A percentile compares a stretch with the other conserved stretches of the same genome.
Evolutionary conservation across 805 yeast genomes (phyloP).

Genomic region (Candida sanyiensis): DNA sequence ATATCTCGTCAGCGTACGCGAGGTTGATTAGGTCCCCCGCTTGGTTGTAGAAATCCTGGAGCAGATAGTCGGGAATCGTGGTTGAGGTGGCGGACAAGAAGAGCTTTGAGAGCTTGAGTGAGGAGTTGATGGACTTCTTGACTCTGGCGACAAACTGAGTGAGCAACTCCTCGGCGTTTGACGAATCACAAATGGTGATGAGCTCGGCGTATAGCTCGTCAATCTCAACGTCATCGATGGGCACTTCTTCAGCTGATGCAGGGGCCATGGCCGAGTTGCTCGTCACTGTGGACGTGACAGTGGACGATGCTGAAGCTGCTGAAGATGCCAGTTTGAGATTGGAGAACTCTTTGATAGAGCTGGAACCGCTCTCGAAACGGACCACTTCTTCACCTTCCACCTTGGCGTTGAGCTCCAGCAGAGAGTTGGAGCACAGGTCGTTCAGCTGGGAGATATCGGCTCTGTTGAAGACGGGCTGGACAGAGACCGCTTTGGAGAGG

Average conservation of each 20-base stretch:
- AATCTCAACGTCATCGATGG: constrained; percentile 39
- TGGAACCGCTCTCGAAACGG: constrained; percentile 23
- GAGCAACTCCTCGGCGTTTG: constrained; percentile 34
- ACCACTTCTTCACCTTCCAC: constrained; percentile 44
- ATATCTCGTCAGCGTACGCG: constrained; percentile 60
- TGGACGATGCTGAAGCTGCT: background rate
- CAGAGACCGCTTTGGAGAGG: constrained; percentile 86
- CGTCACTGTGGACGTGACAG: background rate
- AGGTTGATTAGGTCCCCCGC: constrained; percentile 47
- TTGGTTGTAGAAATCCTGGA: constrained; percentile 41
- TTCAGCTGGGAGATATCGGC: constrained; percentile 79
- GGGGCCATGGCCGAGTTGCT: constrained; percentile 1
- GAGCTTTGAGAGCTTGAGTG: constrained; percentile 55
- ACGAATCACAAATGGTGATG: constrained; percentile 42
- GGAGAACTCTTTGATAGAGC: constrained; percentile 20
- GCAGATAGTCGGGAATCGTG: constrained; percentile 52
- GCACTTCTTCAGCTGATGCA: constrained; percentile 2
- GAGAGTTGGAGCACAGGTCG: constrained; percentile 60
- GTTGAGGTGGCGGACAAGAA: constrained; percentile 63
- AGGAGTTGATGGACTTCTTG: constrained; percentile 33
- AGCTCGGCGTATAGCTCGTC: constrained; percentile 74
- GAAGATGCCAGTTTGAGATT: constrained; percentile 14
- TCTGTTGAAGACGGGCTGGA: constrained; percentile 93
- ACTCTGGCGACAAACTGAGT: constrained; percentile 41
- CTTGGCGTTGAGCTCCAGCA: constrained; percentile 71